These are phyloP conservation scores for Ceratocystis huliohia DNA, from an alignment of 2,329 filamentous ascomycete genomes.

Conservation along the genomic window DNA sequence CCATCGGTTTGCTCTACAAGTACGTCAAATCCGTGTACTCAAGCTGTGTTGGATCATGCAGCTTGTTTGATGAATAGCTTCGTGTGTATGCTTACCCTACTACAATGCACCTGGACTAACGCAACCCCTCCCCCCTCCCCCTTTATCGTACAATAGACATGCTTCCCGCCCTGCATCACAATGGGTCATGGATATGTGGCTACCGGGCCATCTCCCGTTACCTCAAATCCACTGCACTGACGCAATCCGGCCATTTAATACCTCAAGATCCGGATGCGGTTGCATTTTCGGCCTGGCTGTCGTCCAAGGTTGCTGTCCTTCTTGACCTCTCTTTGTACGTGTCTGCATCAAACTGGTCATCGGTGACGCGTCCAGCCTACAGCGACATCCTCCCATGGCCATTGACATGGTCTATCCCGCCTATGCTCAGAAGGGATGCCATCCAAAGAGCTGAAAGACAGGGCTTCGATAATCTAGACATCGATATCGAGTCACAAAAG, in stretches of 20 bases:
- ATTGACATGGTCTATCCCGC: constrained; percentile 74
- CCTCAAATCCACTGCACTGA: constrained; percentile 32
- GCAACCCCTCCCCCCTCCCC: not conserved
- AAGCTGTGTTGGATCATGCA: not conserved
- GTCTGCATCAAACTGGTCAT: constrained; percentile 75
- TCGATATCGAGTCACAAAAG: constrained; percentile 34
- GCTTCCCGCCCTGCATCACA: constrained; percentile 43
- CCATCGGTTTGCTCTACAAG: constrained; percentile 57
- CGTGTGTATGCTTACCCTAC: constrained; percentile 12
- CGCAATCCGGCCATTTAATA: constrained; percentile 21
- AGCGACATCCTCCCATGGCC: constrained; percentile 72
- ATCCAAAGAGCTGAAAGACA: constrained; percentile 56
- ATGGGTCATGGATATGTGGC: constrained; percentile 43
- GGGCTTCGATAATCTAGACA: constrained; percentile 55
- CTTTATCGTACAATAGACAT: constrained; percentile 31
- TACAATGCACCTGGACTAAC: not conserved
- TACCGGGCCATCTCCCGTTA: constrained; percentile 49
- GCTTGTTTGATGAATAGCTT: constrained; percentile 6
- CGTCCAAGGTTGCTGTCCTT: constrained; percentile 61
- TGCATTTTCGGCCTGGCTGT: constrained; percentile 55
- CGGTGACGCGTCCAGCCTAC: constrained; percentile 66
- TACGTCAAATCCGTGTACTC: constrained; percentile 33
- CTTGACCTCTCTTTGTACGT: constrained; percentile 82
- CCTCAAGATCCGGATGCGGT: constrained; percentile 35
- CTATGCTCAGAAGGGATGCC: constrained; percentile 56